Conservation (phyloP, 164 flowering plant genomes). For the Chloranthus sessilifolius region DNA sequence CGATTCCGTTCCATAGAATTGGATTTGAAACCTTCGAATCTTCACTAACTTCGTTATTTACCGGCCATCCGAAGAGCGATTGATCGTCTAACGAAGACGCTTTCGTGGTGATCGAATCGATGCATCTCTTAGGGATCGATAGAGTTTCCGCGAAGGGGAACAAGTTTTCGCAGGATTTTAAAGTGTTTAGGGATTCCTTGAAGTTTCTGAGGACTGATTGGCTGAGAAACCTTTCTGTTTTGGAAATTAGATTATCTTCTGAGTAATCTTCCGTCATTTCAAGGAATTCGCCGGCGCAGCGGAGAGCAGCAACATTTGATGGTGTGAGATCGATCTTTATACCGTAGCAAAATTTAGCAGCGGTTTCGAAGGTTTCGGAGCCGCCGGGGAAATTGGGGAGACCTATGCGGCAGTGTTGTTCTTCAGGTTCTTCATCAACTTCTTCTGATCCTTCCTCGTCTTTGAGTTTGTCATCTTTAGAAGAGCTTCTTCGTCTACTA, state of each 20-base stretch:
- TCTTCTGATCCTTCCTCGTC: slow-evolving; percentile 10
- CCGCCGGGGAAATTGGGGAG: slow-evolving; percentile 77
- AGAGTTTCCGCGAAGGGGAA: slow-evolving; percentile 50
- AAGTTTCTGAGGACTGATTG: slow-evolving; percentile 43
- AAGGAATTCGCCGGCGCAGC: slow-evolving; percentile 77
- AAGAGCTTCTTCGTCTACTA: slow-evolving; percentile 4
- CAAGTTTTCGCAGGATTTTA: slow-evolving; percentile 55
- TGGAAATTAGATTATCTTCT: slow-evolving; percentile 66
- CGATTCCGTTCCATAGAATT: slow-evolving; percentile 45
- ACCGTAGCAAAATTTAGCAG: slow-evolving; percentile 86
- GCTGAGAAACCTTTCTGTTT: slow-evolving; percentile 56
- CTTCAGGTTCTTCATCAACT: slow-evolving; percentile 21
- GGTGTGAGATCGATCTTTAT: slow-evolving; percentile 62
- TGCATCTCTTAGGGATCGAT: slow-evolving; percentile 48
- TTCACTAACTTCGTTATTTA: slow-evolving; percentile 26
- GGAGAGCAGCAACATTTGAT: slow-evolving; percentile 57
- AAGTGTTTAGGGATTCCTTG: slow-evolving; percentile 40
- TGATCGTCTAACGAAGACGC: slow-evolving; percentile 54
- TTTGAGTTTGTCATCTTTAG: slow-evolving; percentile 7
- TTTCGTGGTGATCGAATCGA: slow-evolving; percentile 44
- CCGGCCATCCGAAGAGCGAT: slow-evolving; percentile 75
- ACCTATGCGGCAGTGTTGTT: slow-evolving; percentile 27
- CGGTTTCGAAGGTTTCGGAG: slow-evolving; percentile 62
- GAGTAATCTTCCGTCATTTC: slow-evolving; percentile 79
- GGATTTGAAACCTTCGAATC: slow-evolving; percentile 16